These are phyloP conservation scores for Phycomyces nitens DNA, from an alignment of 192 early-diverging fungal species.

Conservation along the genomic window DNA sequence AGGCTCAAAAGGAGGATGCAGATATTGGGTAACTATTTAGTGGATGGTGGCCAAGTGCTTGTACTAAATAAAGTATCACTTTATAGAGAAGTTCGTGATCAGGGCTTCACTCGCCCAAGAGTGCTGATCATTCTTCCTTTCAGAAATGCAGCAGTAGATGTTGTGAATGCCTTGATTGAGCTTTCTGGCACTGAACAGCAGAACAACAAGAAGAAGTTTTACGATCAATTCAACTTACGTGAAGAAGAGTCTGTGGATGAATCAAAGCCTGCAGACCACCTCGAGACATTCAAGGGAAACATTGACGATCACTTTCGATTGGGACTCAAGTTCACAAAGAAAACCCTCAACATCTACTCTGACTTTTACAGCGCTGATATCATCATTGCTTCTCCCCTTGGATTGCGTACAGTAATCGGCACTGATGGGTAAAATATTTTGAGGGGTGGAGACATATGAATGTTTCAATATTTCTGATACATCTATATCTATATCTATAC, in stretches of 20 bases:
- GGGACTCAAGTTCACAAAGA: constrained; percentile 86
- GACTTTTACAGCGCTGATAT: constrained; percentile 90
- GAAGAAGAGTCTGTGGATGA: constrained; percentile 56
- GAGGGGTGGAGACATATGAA: neutral
- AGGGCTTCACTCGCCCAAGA: constrained; percentile 92
- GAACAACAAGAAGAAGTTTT: constrained; percentile 82
- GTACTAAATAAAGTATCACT: too few relatives aligned
- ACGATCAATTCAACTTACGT: constrained; percentile 70
- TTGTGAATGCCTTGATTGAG: constrained; percentile 72
- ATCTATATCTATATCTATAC: too few relatives aligned
- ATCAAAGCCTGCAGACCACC: constrained; percentile 76
- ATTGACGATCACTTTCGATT: constrained; percentile 94
- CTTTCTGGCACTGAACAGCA: constrained; percentile 80
- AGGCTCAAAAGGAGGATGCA: constrained; percentile 50
- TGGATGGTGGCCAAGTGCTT: too few relatives aligned
- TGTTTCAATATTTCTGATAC: neutral
- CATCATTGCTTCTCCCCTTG: constrained; percentile 89
- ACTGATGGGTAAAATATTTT: constrained; percentile 59
- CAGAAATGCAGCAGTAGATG: constrained; percentile 74
- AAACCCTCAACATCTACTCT: constrained; percentile 81
- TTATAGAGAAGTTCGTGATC: constrained; percentile 79
- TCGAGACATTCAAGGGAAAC: constrained; percentile 86
- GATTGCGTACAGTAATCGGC: constrained; percentile 85
- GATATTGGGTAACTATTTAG: constrained; percentile 49
- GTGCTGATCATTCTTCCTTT: constrained; percentile 89